Evolutionary conservation across 345 rosid species (phyloP), one percentile per base, ranked within the genome.

Genomic region (Gossypium ekmanianum): DNA sequence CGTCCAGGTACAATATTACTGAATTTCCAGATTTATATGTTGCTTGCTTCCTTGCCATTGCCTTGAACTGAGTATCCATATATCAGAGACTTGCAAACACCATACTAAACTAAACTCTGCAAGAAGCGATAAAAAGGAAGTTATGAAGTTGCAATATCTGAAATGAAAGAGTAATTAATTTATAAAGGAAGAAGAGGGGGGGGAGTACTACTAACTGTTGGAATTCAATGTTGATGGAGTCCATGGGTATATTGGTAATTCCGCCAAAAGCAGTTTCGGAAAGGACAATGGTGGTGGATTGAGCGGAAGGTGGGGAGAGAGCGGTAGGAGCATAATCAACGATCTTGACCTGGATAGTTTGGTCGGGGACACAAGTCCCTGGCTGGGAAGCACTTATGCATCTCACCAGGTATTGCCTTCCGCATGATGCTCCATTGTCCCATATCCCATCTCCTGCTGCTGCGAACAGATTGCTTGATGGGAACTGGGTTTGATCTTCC

Each of bases 391-490:
- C 88, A 57, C 92, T 90, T 16, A 90, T 85, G 78, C 94, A 90
- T 68, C 89, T 75, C 39, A 86, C 89, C 83, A 79, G 26, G 72
- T 89, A 89, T 68, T 82, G 87, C 72, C 91, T 85, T 54, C 94
- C 91, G 43, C 94, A 89, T 0, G 91, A 78, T 4, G 91, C 91
- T 24, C 90, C 88, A 55, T 89, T 88, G 80, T 89, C 92, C 92
- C 94, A 90, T 39, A 90, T 69, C 57, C 89, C 92, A 0, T 88
- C 92, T 6, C 92, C 94, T 0, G 90, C 94, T 16, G 94, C 88
- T 9, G 84, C 92, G 7, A 90, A 90, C 63, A 90, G 29, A 56
- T 88, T 85, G 76, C 82, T 86, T 2, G 90, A 72, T 11, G 92
- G 92, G 45, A 88, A 90, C 84, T 88, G 81, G 3, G 83, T 67